A percentile compares a stretch with the other conserved stretches of the same genome.
Evolutionary conservation across 768 basidiomycete genomes (phyloP).

Genomic region (Harrya chromipes): DNA sequence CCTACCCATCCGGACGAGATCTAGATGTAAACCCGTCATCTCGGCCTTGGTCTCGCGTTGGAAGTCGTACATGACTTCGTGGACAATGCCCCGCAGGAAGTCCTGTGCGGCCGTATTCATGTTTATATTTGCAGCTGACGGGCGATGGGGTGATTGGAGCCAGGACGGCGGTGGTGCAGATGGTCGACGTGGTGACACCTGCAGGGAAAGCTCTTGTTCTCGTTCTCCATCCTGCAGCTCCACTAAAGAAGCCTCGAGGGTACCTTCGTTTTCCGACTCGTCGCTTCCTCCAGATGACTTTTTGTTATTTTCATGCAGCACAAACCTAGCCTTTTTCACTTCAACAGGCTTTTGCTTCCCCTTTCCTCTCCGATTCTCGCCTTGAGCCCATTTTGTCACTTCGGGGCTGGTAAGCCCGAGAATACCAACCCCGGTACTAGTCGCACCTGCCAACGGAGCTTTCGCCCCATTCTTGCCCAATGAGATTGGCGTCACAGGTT

Average conservation of each 20-base stretch:
- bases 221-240: slow-evolving; percentile 19
- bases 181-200: slow-evolving; percentile 55
- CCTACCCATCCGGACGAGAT: slow-evolving; percentile 67
- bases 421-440: slow-evolving; percentile 25
- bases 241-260: background rate
- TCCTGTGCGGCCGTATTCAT: slow-evolving; percentile 45
- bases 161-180: slow-evolving; percentile 35
- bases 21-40: slow-evolving; percentile 72
- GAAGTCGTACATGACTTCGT: slow-evolving; percentile 72
- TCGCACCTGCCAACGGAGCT: slow-evolving; percentile 2
- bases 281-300: slow-evolving; percentile 23
- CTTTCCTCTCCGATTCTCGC: slow-evolving; percentile 34
- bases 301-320: slow-evolving; percentile 22
- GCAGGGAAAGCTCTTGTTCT: slow-evolving; percentile 44
- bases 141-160: slow-evolving; percentile 40
- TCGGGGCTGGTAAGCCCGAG: slow-evolving; percentile 54
- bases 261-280: slow-evolving; percentile 7
- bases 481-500: slow-evolving; percentile 33
- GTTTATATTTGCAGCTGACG: slow-evolving; percentile 19
- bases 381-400: slow-evolving; percentile 48
- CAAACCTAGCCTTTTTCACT: slow-evolving; percentile 49
- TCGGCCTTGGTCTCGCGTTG: slow-evolving; percentile 67
- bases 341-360: slow-evolving; percentile 21
- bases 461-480: slow-evolving; percentile 21
- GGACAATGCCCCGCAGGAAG: slow-evolving; percentile 59